Percentiles rank a stretch among this genome's conserved stretches.
Conservation (phyloP, 208 protist genomes). For the Leptomonas seymouri region DNA sequence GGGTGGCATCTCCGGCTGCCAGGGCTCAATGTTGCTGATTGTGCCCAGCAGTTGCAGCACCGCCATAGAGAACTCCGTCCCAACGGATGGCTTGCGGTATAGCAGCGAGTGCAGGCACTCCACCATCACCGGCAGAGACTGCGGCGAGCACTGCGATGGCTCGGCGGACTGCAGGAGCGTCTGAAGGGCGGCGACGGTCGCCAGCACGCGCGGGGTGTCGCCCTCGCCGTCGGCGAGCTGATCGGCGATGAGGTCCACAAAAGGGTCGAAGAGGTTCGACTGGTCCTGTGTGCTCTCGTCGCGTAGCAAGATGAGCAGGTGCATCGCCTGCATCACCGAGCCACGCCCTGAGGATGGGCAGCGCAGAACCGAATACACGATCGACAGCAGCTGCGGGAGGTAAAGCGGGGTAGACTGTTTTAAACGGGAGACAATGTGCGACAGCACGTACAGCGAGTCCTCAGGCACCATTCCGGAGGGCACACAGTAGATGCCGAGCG, state of each 20-base stretch:
- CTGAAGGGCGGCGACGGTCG: conserved; percentile 62
- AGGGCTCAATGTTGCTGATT: conserved; percentile 78
- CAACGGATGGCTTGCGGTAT: conserved; percentile 75
- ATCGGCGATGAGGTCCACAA: conserved; percentile 59
- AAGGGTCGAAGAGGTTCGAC: conserved; percentile 59
- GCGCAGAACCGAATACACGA: conserved; percentile 32
- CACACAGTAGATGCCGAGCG: conserved; percentile 14
- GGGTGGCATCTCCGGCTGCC: conserved; percentile 31
- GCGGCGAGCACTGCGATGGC: conserved; percentile 24
- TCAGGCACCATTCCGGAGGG: conserved; percentile 19
- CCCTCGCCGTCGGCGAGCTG: conserved; percentile 68
- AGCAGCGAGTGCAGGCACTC: conserved; percentile 67
- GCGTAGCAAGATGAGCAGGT: conserved; percentile 65
- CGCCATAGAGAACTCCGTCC: conserved; percentile 65
- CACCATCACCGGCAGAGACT: conserved; percentile 49
- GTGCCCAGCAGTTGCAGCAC: conserved; percentile 78
- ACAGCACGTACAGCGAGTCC: conserved; percentile 27
- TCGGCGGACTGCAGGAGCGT: conserved; percentile 61
- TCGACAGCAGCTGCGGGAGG: conserved; percentile 30
- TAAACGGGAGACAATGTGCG: conserved; percentile 19
- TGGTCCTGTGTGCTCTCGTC: conserved; percentile 71
- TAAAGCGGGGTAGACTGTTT: conserved; percentile 32
- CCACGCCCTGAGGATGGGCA: conserved; percentile 33
- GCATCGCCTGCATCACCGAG: conserved; percentile 61
- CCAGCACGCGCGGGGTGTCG: conserved; percentile 57